phyloP scores from a whole-genome alignment of 2,329 filamentous ascomycete species.

The Thelonectria rubi region DNA sequence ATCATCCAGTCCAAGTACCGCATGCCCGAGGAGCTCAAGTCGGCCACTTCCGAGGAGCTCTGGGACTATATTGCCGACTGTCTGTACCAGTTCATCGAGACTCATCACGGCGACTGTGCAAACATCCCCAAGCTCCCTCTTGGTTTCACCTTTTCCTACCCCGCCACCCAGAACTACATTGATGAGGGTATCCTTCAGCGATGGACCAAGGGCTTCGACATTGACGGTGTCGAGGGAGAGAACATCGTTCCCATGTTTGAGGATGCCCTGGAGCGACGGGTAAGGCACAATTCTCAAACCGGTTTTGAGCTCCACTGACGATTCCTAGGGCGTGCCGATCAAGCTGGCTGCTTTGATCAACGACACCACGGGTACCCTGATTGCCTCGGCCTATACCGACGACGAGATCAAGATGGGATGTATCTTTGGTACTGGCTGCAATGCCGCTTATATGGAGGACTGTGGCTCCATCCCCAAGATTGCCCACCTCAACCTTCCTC shows the following conservation, averaged over 20 bases:
- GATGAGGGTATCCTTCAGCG: slow-evolving; percentile 91
- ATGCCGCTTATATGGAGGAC: slow-evolving; percentile 97
- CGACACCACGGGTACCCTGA: slow-evolving; percentile 95
- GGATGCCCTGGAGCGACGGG: slow-evolving; percentile 71
- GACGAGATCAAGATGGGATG: slow-evolving; percentile 91
- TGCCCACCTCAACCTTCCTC: slow-evolving; percentile 85
- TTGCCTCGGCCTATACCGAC: slow-evolving; percentile 97
- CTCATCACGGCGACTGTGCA: slow-evolving; percentile 75
- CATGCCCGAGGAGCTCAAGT: slow-evolving; percentile 93
- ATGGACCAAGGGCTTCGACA: slow-evolving; percentile 98
- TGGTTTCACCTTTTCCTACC: slow-evolving; percentile 97
- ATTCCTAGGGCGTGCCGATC: slow-evolving; percentile 79
- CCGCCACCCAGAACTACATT: slow-evolving; percentile 91
- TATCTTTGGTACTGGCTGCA: slow-evolving; percentile 98
- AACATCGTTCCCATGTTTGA: slow-evolving; percentile 93
- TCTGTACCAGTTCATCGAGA: slow-evolving; percentile 87
- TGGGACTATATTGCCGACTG: slow-evolving; percentile 97
- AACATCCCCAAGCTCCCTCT: slow-evolving; percentile 75
- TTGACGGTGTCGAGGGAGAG: slow-evolving; percentile 87
- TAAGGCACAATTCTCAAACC: slow-evolving; percentile 35
- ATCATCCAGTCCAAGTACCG: slow-evolving; percentile 97
- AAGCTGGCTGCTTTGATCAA: slow-evolving; percentile 95
- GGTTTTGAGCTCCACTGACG: slow-evolving; percentile 20
- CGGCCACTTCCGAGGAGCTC: slow-evolving; percentile 81
- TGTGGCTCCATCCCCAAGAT: slow-evolving; percentile 93